A percentile compares a stretch with the other conserved stretches of the same genome.
Evolutionary conservation across 768 basidiomycete species (phyloP).

Genomic region (Psilocybe cyanescens): DNA sequence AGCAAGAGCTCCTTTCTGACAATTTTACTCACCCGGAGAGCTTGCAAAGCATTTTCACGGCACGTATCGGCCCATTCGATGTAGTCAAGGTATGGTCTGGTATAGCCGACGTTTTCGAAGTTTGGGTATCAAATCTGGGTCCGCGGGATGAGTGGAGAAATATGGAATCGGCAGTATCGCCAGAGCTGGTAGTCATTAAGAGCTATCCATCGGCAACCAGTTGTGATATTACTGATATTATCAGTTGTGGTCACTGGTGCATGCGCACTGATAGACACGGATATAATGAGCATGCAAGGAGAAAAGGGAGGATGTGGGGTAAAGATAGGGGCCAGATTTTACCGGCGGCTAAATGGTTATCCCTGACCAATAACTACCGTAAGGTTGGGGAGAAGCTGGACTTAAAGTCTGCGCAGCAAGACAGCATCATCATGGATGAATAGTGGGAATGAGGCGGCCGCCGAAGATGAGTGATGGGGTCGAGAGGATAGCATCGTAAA

Average conservation of each 20-base stretch:
- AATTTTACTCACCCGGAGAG: background rate
- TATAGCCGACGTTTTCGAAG: background rate
- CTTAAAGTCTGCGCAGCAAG: background rate
- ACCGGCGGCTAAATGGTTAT: constrained; percentile 2
- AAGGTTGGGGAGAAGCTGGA: background rate
- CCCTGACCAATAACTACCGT: background rate
- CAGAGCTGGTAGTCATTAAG: no score
- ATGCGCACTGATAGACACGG: background rate
- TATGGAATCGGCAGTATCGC: no score
- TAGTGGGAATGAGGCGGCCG: no score
- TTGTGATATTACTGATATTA: no score
- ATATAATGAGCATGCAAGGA: background rate
- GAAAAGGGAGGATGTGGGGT: background rate
- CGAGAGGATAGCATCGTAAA: no score
- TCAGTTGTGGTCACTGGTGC: background rate
- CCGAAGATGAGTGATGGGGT: no score
- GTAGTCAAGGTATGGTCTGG: background rate
- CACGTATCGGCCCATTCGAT: background rate
- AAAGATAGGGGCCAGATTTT: background rate
- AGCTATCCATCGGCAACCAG: no score
- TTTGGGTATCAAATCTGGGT: background rate
- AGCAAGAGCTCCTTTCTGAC: background rate
- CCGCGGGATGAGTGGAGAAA: background rate
- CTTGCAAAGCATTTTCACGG: background rate
- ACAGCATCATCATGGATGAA: no score